Conservation (phyloP, 208 protist genomes). For the Leishmania tarentolae region DNA sequence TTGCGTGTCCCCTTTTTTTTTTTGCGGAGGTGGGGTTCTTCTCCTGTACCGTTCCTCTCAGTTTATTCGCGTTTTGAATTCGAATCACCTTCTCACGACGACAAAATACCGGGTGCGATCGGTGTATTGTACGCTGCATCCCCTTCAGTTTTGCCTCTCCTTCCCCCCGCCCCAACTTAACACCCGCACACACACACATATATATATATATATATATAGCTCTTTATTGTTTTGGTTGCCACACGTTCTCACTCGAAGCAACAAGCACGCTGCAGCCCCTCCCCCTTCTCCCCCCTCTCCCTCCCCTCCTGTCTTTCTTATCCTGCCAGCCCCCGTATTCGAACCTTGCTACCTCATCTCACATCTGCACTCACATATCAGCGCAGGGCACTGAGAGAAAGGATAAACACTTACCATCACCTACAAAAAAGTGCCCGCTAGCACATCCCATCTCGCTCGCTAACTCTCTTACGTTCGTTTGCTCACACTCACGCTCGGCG, state of each 20-base stretch:
- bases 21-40: too few species aligned
- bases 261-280: neutral
- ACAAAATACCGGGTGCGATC: neutral
- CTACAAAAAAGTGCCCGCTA: neutral
- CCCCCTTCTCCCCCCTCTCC: neutral
- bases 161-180: neutral
- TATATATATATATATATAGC: neutral
- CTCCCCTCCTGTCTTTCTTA: neutral
- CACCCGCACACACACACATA: neutral
- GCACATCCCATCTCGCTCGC: neutral
- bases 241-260: neutral
- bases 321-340: neutral
- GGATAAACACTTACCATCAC: neutral
- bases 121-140: neutral
- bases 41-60: neutral
- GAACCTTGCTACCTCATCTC: neutral
- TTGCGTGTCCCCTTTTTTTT: neutral
- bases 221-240: neutral
- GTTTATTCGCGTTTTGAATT: neutral
- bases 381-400: neutral
- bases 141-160: neutral
- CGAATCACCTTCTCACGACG: neutral
- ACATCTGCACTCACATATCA: constrained; percentile 2
- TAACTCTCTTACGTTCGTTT: neutral
- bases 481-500: neutral